Evolutionary conservation across 768 basidiomycete genomes (phyloP), one percentile per base, ranked within the genome.

Genomic region (Nidula microcarpa): DNA sequence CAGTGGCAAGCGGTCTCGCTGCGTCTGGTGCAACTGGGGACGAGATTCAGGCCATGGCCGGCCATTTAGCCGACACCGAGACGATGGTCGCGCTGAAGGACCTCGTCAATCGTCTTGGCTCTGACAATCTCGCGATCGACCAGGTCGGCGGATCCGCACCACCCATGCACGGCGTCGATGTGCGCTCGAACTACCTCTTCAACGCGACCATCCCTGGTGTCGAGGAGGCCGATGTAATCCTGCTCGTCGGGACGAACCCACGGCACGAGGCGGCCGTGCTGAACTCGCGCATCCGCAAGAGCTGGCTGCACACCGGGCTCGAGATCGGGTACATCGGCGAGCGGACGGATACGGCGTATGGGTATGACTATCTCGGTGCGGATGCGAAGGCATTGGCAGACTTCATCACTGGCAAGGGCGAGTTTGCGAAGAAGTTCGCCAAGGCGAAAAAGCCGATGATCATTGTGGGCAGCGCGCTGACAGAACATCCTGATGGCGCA

Each of bases 161-260:
- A 0, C 91, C 94, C 4, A 78, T 82, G 0, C 85, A 90, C 57
- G 89, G 91, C 48, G 80, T 96, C 55, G 96, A 98, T 61, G 75
- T 96, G 51, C 91, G 97, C 53, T 91, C 93, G 11, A 98, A 96
- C 74, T 98, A 97, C 72, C 85, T 96, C 37, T 97, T 99, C 80
- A 98, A 98, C 72, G 77, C 88, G 7, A 92, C 89, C 18, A 93
- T 99, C 54, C 86, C 93, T 30, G 90, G 90, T 18, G 79, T 96
- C 30, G 97, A 97, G 64, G 76, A 86, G 45, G 95, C 97, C 18
- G 97, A 99, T 61, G 91, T 74, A 16, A 91, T 99, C 58, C 83
- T 98, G 6, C 82, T 99, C 32, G 84, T 98, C 60, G 97, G 96
- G 53, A 97, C 94, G 43, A 97, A 98, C 73, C 96, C 96, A 8